Conservation (phyloP, 2,329 filamentous ascomycete genomes). For the Exophiala oligosperma region DNA sequence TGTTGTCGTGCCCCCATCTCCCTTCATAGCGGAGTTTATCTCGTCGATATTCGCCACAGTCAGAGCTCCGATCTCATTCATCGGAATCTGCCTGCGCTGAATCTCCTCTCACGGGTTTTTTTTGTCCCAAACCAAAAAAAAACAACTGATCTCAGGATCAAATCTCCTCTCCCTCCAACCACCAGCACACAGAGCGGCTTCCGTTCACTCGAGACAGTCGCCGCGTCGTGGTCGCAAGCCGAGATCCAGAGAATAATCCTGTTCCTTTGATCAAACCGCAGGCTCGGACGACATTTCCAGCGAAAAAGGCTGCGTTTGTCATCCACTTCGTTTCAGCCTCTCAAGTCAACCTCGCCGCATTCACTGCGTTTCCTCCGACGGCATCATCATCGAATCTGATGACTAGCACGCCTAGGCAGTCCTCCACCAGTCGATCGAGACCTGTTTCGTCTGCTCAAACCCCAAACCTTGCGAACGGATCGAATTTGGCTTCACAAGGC, state of each 20-base stretch:
- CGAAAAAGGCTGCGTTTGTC: constrained; percentile 19
- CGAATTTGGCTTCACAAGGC: constrained; percentile 27
- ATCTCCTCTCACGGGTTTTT: constrained; percentile 24
- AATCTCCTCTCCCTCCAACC: constrained; percentile 20
- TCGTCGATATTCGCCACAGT: constrained; percentile 12
- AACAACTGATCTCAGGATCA: background rate
- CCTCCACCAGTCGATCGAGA: constrained; percentile 18
- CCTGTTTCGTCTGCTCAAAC: constrained; percentile 13
- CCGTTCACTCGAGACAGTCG: constrained; percentile 33
- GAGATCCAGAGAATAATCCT: constrained; percentile 2
- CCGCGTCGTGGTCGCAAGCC: constrained; percentile 22
- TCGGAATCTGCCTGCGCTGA: constrained; percentile 21
- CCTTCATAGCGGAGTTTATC: constrained; percentile 10
- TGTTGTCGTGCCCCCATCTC: constrained; percentile 22
- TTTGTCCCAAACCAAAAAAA: constrained; percentile 1
- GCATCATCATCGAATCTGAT: constrained; percentile 22
- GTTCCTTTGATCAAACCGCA: constrained; percentile 19
- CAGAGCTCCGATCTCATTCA: constrained; percentile 14
- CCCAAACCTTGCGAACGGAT: constrained; percentile 22
- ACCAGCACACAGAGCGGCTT: constrained; percentile 30
- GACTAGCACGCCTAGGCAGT: constrained; percentile 22
- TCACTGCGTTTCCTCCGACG: constrained; percentile 7
- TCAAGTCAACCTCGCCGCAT: constrained; percentile 15
- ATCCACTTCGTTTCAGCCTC: constrained; percentile 22
- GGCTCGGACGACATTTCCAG: constrained; percentile 21